Base-by-base conservation (phyloP, 108 stramenopile species). In the Nitzschia putrida region DNA sequence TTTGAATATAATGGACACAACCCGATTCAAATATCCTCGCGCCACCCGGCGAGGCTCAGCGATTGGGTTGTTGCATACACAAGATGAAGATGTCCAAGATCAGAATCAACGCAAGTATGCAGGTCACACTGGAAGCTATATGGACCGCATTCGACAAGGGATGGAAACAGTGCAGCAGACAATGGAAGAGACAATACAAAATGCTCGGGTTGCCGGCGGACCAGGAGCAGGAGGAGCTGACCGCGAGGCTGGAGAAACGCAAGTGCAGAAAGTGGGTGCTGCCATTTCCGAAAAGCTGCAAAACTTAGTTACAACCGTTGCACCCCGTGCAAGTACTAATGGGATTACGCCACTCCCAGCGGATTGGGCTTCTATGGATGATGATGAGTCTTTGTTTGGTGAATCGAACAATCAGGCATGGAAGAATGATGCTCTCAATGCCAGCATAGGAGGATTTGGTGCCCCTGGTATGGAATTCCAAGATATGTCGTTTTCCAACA, bases 31-130 rank as follows among this genome's bases (percentile, higher is more conserved):
- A 34, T 34, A 34, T 49, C 47, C 47, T 18, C 14, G 18, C 3
- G 47, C 47, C 14, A 16, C 14, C 2, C 47, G 47, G n/a, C 2
- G 47, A 18, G 47, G 47, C 18, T 49, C 47, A 18, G 47, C 47
- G 3, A 49, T 49, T 16, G 47, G 47, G n/a, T 18, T 49, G 18
- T 5, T 49, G 47, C 2, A 49, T 18, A 49, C 47, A 5, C 47
- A 49, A 16, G 47, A 49, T 49, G 14, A 16, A 18, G 47, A 49
- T 18, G 47, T 49, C 4, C n/a, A 49, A 5, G 47, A 49, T 3
- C 47, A 49, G 18, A 49, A 49, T 49, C 4, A 18, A 16, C 47
- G 47, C 47, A 49, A 49, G 47, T 49, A 49, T 49, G 47, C 47
- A 2, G 6, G 18, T 5, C 14, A 49, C n/a, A 49, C n/a, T 18